phyloP scores from a whole-genome alignment of 371 early-diverging fungal species.

The Rhizopus stolonifer region DNA sequence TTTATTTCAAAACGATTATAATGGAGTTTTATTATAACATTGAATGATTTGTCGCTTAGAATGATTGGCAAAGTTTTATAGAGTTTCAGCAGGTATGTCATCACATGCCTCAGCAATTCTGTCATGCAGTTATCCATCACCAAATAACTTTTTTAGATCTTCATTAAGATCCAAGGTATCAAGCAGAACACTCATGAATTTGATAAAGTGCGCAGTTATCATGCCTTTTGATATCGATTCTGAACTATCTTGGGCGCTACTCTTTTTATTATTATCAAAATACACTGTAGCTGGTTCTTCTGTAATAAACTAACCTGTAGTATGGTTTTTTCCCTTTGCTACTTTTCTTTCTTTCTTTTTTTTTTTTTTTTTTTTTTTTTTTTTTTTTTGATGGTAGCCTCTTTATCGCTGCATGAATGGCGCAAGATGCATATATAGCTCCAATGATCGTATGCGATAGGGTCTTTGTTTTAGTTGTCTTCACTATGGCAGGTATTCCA shows the following conservation, averaged over 20 bases:
- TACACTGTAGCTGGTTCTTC: constrained; percentile 2
- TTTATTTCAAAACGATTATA: too few relatives aligned
- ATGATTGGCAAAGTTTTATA: background rate
- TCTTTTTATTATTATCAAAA: background rate
- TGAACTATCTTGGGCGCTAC: background rate
- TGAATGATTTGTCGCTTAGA: background rate
- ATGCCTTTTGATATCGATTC: background rate
- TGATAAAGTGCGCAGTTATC: constrained; percentile 5
- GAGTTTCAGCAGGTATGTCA: constrained; percentile 1
- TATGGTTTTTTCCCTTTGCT: background rate
- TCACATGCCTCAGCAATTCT: constrained; percentile 6
- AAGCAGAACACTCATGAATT: constrained; percentile 2
- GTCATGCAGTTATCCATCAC: background rate
- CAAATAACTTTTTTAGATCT: background rate
- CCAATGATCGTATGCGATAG: constrained; percentile 12
- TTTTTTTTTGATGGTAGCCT: background rate
- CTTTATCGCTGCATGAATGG: background rate
- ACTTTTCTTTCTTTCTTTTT: constrained; percentile 2
- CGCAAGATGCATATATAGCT: constrained; percentile 3
- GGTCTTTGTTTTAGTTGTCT: background rate
- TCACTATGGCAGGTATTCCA: constrained; percentile 6
- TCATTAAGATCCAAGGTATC: too few relatives aligned
- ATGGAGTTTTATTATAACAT: too few relatives aligned
- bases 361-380: background rate
- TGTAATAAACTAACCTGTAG: constrained; percentile 3